phyloP scores from a whole-genome alignment of 306 rosid species.

The Begonia loranthoides region DNA sequence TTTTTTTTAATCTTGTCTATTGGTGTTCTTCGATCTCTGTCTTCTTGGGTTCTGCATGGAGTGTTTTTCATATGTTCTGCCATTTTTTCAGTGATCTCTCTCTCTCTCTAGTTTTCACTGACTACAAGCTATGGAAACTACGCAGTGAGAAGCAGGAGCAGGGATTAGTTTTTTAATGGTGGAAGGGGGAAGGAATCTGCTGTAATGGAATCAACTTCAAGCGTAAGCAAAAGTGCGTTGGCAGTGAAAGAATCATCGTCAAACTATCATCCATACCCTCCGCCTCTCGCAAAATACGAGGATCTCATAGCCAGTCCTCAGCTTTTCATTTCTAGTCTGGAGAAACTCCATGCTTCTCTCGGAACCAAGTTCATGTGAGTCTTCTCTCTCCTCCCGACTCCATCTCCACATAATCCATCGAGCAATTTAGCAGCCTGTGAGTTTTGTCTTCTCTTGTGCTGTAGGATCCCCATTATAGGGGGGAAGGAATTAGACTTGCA shows the following conservation, averaged over 20 bases:
- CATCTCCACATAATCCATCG: not conserved
- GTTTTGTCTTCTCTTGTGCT: not conserved
- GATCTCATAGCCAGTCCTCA: slow-evolving; percentile 39
- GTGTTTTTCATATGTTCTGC: slow-evolving; percentile 8
- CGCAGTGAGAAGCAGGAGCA: slow-evolving; percentile 17
- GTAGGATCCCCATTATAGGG: slow-evolving; percentile 73
- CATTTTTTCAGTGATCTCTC: not conserved
- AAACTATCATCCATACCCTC: slow-evolving; percentile 33
- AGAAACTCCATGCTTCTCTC: slow-evolving; percentile 58
- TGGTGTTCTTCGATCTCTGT: slow-evolving; percentile 24
- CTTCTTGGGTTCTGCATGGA: slow-evolving; percentile 24
- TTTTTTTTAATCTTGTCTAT: slow-evolving; percentile 8
- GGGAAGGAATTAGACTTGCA: slow-evolving; percentile 77
- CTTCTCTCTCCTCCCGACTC: slow-evolving; percentile 1
- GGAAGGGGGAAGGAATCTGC: too few relatives aligned
- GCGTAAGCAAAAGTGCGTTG: slow-evolving; percentile 26
- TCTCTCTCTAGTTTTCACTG: not conserved
- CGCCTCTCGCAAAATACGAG: slow-evolving; percentile 40
- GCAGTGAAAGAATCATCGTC: slow-evolving; percentile 27
- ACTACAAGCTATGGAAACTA: too few relatives aligned
- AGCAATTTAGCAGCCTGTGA: too few relatives aligned
- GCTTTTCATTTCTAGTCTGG: slow-evolving; percentile 50
- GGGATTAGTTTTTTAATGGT: slow-evolving; percentile 7
- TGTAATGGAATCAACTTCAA: slow-evolving; percentile 65
- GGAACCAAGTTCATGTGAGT: slow-evolving; percentile 83